Evolutionary conservation across 1,284 basidiomycete species (phyloP).

Genomic region (Rhodotorula sp.): DNA sequence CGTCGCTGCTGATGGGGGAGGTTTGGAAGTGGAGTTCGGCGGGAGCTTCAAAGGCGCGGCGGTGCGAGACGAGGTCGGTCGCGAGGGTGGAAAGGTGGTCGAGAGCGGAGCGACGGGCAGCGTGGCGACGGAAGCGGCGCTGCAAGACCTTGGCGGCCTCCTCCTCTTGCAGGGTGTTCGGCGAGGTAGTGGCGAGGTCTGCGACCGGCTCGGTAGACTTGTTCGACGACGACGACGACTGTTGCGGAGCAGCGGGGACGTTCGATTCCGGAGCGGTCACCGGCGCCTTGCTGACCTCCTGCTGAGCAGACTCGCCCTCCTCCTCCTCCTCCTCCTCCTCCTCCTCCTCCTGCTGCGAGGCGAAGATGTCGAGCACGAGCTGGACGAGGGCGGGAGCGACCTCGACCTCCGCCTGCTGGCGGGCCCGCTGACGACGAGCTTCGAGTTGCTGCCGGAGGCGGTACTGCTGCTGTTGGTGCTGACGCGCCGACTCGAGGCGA

Average conservation of each 20-base stretch:
- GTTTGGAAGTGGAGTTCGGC: slow-evolving; percentile 18
- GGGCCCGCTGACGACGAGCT: not conserved
- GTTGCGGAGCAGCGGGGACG: not conserved
- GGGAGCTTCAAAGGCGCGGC: slow-evolving; percentile 17
- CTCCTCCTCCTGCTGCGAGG: not conserved
- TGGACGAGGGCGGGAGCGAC: not conserved
- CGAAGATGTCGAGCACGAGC: slow-evolving; percentile 5
- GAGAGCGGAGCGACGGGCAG: slow-evolving; percentile 28
- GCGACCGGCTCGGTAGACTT: not conserved
- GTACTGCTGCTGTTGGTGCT: slow-evolving; percentile 9
- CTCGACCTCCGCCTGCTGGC: not conserved
- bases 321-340: not conserved
- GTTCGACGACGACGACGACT: not conserved
- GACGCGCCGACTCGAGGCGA: slow-evolving; percentile 1
- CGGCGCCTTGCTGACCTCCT: not conserved
- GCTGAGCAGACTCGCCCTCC: not conserved
- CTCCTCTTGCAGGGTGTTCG: not conserved
- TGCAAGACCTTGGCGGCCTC: slow-evolving; percentile 21
- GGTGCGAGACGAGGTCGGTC: slow-evolving; percentile 13
- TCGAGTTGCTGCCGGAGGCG: not conserved
- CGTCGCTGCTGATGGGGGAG: not conserved
- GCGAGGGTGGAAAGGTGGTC: slow-evolving; percentile 18
- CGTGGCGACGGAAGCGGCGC: slow-evolving; percentile 24
- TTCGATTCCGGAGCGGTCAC: not conserved
- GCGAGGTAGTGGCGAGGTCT: not conserved